Percentiles rank a stretch among this genome's conserved stretches.
Conservation (phyloP, 768 basidiomycete species). For the Mycena alexandri region DNA sequence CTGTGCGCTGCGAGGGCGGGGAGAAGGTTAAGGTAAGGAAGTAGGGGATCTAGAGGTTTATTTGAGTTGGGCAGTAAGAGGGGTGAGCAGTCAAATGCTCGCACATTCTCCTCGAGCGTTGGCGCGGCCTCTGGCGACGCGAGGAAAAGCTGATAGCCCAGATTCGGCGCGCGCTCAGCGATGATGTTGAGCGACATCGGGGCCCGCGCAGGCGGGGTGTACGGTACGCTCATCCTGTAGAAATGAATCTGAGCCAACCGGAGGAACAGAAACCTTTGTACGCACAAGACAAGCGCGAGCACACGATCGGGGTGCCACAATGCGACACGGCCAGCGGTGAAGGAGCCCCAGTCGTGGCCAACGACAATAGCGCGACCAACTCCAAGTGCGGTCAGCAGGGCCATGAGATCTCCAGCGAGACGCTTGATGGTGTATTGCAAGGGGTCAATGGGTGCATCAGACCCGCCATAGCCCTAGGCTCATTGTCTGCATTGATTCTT, state of each 20-base stretch:
- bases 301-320: slow-evolving; percentile 79
- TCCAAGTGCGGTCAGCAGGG: slow-evolving; percentile 69
- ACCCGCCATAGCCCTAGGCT: slow-evolving; percentile 72
- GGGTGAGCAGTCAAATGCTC: slow-evolving; percentile 28
- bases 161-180: slow-evolving; percentile 64
- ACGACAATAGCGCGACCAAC: slow-evolving; percentile 72
- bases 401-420: slow-evolving; percentile 72
- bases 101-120: slow-evolving; percentile 70
- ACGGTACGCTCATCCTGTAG: slow-evolving; percentile 74
- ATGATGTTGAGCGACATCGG: slow-evolving; percentile 67
- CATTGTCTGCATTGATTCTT: slow-evolving; percentile 1
- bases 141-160: slow-evolving; percentile 80
- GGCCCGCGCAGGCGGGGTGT: slow-evolving; percentile 65
- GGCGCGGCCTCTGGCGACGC: slow-evolving; percentile 62
- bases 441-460: slow-evolving; percentile 69
- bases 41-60: slow-evolving; percentile 50
- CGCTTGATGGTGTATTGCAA: slow-evolving; percentile 70
- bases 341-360: slow-evolving; percentile 88
- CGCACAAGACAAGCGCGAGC: slow-evolving; percentile 70
- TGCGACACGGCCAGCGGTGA: slow-evolving; percentile 73
- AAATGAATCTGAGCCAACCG: slow-evolving; percentile 4
- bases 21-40: slow-evolving; percentile 50
- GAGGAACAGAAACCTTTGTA: slow-evolving; percentile 17
- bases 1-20: slow-evolving; percentile 4
- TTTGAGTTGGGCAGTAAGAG: not conserved